These are phyloP conservation scores for Haematococcus lacustris DNA, from an alignment of 139 green algal genomes.

Conservation along the genomic window DNA sequence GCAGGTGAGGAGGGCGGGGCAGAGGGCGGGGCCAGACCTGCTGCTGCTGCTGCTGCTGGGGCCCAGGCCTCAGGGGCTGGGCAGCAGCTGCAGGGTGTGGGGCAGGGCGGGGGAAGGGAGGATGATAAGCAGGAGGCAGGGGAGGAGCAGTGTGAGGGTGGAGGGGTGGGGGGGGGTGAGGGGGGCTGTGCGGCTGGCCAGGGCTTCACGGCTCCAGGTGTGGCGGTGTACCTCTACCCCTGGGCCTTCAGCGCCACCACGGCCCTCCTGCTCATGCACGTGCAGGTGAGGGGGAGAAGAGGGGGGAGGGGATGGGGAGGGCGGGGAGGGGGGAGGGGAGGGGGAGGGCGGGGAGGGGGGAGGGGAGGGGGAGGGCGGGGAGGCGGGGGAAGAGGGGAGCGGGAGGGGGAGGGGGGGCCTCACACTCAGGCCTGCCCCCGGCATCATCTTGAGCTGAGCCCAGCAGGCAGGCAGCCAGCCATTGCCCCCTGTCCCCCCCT, in stretches of 20 bases:
- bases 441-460: not conserved
- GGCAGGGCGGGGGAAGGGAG: too few relatives aligned
- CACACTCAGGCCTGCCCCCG: too few relatives aligned
- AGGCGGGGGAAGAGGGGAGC: not conserved
- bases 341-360: not conserved
- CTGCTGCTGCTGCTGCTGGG: not conserved
- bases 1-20: not conserved
- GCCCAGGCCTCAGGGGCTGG: not conserved
- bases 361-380: too few relatives aligned
- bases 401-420: not conserved
- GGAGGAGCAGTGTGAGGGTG: not conserved
- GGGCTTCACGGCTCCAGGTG: slow-evolving; percentile 17
- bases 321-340: not conserved
- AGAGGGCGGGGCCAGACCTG: not conserved
- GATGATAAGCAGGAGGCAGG: not conserved
- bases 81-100: slow-evolving; percentile 1
- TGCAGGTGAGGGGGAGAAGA: slow-evolving; percentile 54
- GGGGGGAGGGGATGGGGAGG: too few relatives aligned
- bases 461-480: not conserved
- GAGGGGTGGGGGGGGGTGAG: not conserved
- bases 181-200: not conserved
- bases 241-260: slow-evolving; percentile 57
- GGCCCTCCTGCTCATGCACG: slow-evolving; percentile 68
- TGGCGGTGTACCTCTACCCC: slow-evolving; percentile 63
- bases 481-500: not conserved